Evolutionary conservation across 805 yeast species (phyloP).

Genomic region (Wickerhamomyces strasburgensis): DNA sequence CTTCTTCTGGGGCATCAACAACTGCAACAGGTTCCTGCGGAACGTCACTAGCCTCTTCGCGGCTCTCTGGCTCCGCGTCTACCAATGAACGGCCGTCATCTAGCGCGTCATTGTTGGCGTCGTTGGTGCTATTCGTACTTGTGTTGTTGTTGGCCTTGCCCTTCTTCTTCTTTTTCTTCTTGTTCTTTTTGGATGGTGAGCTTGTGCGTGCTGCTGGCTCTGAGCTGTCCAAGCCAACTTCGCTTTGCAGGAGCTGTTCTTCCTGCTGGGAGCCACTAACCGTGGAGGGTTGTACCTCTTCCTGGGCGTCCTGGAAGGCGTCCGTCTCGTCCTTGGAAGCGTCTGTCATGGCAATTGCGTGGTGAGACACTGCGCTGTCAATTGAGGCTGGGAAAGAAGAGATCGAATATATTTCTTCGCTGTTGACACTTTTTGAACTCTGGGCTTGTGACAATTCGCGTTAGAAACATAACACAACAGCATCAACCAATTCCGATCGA

Average conservation of each 20-base stretch:
- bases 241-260: constrained; percentile 1
- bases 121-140: neutral
- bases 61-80: too few relatives aligned
- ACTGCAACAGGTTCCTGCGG: neutral
- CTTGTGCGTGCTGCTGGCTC: neutral
- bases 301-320: constrained; percentile 17
- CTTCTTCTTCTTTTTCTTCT: constrained; percentile 13
- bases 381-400: too few relatives aligned
- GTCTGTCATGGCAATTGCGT: constrained; percentile 5
- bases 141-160: constrained; percentile 1
- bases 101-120: too few relatives aligned
- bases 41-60: neutral
- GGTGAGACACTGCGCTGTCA: too few relatives aligned
- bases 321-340: constrained; percentile 7
- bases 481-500: too few relatives aligned
- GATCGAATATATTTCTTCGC: too few relatives aligned
- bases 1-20: neutral
- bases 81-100: too few relatives aligned
- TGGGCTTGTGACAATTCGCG: too few relatives aligned
- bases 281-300: neutral
- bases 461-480: too few relatives aligned
- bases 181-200: constrained; percentile 11
- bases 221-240: too few relatives aligned
- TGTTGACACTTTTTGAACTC: too few relatives aligned
- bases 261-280: constrained; percentile 1